Base-by-base conservation (phyloP, 1,139 yeast species). In the Diutina catenulata region DNA sequence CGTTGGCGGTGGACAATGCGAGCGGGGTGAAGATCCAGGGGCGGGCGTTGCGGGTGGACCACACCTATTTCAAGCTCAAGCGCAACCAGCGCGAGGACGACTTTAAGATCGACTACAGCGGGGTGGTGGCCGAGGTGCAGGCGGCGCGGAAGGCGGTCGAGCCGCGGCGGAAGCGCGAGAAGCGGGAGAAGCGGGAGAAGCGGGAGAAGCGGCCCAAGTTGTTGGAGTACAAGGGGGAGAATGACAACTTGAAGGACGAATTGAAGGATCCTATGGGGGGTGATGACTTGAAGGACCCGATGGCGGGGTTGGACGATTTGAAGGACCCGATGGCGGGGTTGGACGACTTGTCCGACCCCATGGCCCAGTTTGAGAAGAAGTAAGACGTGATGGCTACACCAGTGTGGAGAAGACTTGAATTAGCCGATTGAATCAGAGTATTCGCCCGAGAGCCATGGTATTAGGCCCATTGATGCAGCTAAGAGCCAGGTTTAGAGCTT, bases 1-100 rank as follows among this genome's bases (percentile, higher is more conserved):
- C 84, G 0, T 60, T 91, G 37, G 95, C 97, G 0, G 79, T 91
- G 3, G 98, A 91, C 57, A 91, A 91, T 52, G 62, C 88, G 45
- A 82, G 83, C 52, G 95, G 95, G 1, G 62, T 74, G 3, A 68
- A 64, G 39, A 51, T 87, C 0, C 67, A 72, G 40, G 91, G 80
- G 16, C 61, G 76, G 40, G 49, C 52, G 8, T 49, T 87, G 9
- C 63, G 73, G 41, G 94, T 87, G 3, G 95, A 87, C 51, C 96
- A 87, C 60, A 74, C 81, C 11, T 68, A 74, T 46, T 86, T 73
- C 52, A 67, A 68, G 43, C 68, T 78, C 28, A 68, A 70, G 42
- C 72, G 65, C 10, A 74, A 66, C 6, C 74, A 72, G 39, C 68
- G 60, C 22, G 75, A 69, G 43, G 72, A 64, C 33, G 63, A 60